phyloP scores from a whole-genome alignment of 2,329 filamentous ascomycete genomes.

The Clonostachys solani region DNA sequence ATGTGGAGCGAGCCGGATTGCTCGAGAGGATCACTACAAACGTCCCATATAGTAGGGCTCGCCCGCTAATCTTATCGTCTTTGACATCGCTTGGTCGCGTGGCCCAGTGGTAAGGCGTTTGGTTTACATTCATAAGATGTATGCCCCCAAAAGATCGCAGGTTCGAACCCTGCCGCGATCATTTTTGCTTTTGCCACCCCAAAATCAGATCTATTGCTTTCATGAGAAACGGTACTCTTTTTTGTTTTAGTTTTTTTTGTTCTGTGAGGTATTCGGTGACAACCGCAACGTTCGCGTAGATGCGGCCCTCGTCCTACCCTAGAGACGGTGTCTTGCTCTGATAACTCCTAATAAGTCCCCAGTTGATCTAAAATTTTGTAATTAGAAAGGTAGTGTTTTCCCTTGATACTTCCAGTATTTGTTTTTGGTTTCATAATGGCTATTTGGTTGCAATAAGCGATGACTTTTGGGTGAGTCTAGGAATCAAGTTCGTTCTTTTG shows the following conservation, averaged over 20 bases:
- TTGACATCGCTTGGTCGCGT: constrained; percentile 5
- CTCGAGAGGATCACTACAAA: no score
- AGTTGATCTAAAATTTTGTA: not conserved
- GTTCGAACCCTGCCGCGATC: constrained; percentile 15
- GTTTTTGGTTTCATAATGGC: not conserved
- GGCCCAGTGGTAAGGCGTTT: constrained; percentile 8
- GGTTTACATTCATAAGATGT: constrained; percentile 7
- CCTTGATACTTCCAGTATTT: no score
- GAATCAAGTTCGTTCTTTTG: no score
- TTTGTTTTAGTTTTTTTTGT: not conserved
- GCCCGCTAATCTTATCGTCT: no score
- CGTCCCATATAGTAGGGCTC: no score
- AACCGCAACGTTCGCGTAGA: not conserved
- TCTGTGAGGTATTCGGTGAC: not conserved
- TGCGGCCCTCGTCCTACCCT: no score
- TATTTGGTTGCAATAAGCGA: not conserved
- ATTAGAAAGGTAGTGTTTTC: not conserved
- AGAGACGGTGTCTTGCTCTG: not conserved
- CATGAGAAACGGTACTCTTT: not conserved
- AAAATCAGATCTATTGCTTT: not conserved
- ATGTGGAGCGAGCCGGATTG: no score
- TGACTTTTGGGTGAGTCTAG: no score
- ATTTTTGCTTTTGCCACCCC: not conserved
- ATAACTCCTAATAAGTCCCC: not conserved
- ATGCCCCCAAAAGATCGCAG: constrained; percentile 11